A percentile compares a stretch with the other conserved stretches of the same genome.
These are phyloP conservation scores for Syzygium syzygioides DNA, from an alignment of 441 rosid species.

Conservation along the genomic window DNA sequence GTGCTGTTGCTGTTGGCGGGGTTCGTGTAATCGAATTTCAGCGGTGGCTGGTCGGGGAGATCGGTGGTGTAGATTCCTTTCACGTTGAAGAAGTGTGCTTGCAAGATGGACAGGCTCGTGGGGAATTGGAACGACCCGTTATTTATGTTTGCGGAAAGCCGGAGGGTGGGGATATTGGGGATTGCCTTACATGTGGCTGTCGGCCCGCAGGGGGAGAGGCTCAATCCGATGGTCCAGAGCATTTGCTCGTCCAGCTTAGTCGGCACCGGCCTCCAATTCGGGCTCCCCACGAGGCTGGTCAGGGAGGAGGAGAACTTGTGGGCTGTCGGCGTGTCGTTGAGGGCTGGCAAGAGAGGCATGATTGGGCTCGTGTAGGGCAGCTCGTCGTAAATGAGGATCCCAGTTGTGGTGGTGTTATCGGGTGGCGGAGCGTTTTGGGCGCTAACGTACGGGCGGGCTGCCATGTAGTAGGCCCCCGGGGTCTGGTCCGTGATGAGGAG, in stretches of 20 bases:
- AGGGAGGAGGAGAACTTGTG: constrained; percentile 45
- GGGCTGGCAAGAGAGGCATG: constrained; percentile 65
- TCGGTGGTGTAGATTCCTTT: constrained; percentile 53
- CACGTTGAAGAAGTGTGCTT: constrained; percentile 47
- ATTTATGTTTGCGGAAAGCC: constrained; percentile 67
- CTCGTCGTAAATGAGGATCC: constrained; percentile 37
- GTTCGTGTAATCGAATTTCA: constrained; percentile 53
- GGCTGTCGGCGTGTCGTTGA: constrained; percentile 65
- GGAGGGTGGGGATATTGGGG: constrained; percentile 2
- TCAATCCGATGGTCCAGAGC: constrained; percentile 62
- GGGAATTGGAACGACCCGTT: constrained; percentile 57
- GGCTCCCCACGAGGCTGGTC: constrained; percentile 35
- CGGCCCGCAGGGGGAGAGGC: constrained; percentile 30
- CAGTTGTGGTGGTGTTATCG: constrained; percentile 62
- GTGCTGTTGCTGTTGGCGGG: constrained; percentile 10
- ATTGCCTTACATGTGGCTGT: constrained; percentile 38
- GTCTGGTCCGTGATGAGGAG: background rate
- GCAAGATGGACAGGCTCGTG: constrained; percentile 35
- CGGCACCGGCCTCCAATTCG: constrained; percentile 71
- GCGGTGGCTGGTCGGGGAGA: constrained; percentile 63
- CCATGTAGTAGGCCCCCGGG: background rate
- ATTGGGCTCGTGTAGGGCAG: constrained; percentile 18
- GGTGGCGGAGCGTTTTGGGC: constrained; percentile 14
- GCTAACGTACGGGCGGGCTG: constrained; percentile 27
- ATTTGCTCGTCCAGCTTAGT: constrained; percentile 48